phyloP scores from a whole-genome alignment of 2,329 filamentous ascomycete species.

The Arachnomyces sp. region DNA sequence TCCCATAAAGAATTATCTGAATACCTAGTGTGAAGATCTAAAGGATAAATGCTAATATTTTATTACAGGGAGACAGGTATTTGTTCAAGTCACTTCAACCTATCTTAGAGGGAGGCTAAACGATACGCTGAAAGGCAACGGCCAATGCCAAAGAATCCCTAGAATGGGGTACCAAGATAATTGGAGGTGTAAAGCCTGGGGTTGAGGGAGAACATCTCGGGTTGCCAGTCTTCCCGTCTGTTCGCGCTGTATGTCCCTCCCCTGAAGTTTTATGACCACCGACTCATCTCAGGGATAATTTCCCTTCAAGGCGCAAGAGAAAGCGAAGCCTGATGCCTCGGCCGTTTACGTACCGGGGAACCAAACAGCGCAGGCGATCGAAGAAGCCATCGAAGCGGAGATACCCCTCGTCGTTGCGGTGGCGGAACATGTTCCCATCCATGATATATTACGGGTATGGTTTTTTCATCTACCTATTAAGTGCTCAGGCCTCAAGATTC shows the following conservation, averaged over 20 bases:
- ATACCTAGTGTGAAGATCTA: slow-evolving; percentile 5
- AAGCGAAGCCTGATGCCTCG: slow-evolving; percentile 66
- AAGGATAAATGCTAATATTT: slow-evolving; percentile 9
- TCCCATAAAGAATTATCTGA: slow-evolving; percentile 11
- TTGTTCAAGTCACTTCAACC: slow-evolving; percentile 10
- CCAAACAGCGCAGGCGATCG: slow-evolving; percentile 62
- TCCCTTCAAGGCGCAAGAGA: slow-evolving; percentile 53
- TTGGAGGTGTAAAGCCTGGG: slow-evolving; percentile 67
- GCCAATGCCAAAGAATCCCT: slow-evolving; percentile 68
- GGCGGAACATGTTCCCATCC: slow-evolving; percentile 69
- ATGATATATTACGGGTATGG: slow-evolving; percentile 62
- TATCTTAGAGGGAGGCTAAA: slow-evolving; percentile 1
- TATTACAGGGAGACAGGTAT: slow-evolving; percentile 29
- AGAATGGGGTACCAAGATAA: slow-evolving; percentile 69
- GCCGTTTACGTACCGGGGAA: slow-evolving; percentile 73
- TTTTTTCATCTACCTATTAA: slow-evolving; percentile 3
- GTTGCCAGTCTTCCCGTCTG: slow-evolving; percentile 61
- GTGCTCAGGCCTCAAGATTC: neutral
- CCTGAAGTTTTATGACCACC: neutral
- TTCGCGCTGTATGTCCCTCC: slow-evolving; percentile 43
- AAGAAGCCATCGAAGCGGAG: slow-evolving; percentile 71
- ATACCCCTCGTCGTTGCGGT: slow-evolving; percentile 70
- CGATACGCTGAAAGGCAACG: slow-evolving; percentile 46
- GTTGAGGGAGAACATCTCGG: slow-evolving; percentile 64
- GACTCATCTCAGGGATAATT: neutral